Evolutionary conservation across 2,329 filamentous ascomycete species (phyloP), one percentile per base, ranked within the genome.

Genomic region (Aureobasidium pullulans): DNA sequence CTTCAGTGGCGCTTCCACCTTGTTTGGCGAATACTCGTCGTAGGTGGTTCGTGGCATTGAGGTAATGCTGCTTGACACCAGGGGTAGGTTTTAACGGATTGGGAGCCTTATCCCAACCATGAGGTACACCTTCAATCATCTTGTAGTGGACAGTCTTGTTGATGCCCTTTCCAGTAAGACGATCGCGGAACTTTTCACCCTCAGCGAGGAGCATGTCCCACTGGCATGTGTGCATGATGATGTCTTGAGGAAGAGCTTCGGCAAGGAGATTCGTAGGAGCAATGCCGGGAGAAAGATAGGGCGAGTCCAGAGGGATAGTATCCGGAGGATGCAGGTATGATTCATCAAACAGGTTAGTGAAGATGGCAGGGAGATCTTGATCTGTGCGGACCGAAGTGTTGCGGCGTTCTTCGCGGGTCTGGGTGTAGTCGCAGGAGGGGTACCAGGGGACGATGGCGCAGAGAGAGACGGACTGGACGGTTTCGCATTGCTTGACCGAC

Each of bases 201-300:
- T 86, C 84, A 13, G 79, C 77, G n/a, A 85, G 74, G 13, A 86
- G 72, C 83, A 86, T 86, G 66, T 86, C 84, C 80, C 81, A 86
- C 67, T 86, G 84, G 68, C 84, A 86, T 44, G 82, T 80, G 66
- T 81, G 83, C 64, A 86, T 71, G 60, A 84, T 82, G 48, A 86
- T 62, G 60, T 85, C 79, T n/a, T 80, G 73, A 0, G 84, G 84
- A 1, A 86, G 69, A 1, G 75, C 76, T 23, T 77, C 76, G 31
- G 70, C 66, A n/a, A 86, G 75, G 66, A 83, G 77, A 31, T 76
- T 69, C 19, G 79, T 75, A 0, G 80, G 75, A 1, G 84, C 83
- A 9, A 81, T 77, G 34, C 80, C 80, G 0, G 84, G 84, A 7
- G 77, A 81, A 1, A 84, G 79, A 71, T 81, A 86, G 1, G 84